Percentiles rank a stretch among this genome's conserved stretches.
Conservation (phyloP, 345 rosid genomes). For the Gossypium sturtianum region DNA sequence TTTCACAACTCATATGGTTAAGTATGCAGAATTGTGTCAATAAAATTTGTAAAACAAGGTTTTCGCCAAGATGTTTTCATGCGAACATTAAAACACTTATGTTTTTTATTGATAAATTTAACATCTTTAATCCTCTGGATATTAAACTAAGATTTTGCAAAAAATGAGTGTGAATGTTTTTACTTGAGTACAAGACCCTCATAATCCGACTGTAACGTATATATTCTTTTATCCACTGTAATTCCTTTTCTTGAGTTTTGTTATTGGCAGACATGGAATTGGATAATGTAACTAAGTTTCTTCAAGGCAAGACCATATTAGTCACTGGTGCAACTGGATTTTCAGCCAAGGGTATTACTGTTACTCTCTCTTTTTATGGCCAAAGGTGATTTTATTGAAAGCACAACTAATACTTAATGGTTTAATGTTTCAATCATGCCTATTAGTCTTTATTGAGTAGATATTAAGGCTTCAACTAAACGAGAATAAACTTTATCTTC, state of each 20-base stretch:
- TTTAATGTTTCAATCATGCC: neutral
- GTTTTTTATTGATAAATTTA: too few relatives aligned
- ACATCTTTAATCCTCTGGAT: too few relatives aligned
- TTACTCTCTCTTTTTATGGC: neutral
- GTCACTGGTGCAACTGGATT: neutral
- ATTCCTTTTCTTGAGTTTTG: neutral
- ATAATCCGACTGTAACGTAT: too few relatives aligned
- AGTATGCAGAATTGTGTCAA: too few relatives aligned
- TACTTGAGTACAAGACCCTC: too few relatives aligned
- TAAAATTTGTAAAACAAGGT: too few relatives aligned
- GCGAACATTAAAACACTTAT: too few relatives aligned
- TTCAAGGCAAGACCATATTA: neutral
- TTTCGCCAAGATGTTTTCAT: too few relatives aligned
- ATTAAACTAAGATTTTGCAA: too few relatives aligned
- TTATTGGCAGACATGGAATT: neutral
- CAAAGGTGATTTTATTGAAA: neutral
- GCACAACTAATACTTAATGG: neutral
- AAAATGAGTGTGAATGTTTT: too few relatives aligned
- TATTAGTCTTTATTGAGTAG: constrained; percentile 42
- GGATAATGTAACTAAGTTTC: neutral
- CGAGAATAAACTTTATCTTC: constrained; percentile 47
- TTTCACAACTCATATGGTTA: too few relatives aligned
- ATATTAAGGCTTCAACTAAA: constrained; percentile 46
- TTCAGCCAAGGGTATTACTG: constrained; percentile 22
- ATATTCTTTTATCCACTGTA: too few relatives aligned